Evolutionary conservation across 306 rosid species (phyloP), one percentile per base, ranked within the genome.

Genomic region (Dalbergia cochinchinensis): DNA sequence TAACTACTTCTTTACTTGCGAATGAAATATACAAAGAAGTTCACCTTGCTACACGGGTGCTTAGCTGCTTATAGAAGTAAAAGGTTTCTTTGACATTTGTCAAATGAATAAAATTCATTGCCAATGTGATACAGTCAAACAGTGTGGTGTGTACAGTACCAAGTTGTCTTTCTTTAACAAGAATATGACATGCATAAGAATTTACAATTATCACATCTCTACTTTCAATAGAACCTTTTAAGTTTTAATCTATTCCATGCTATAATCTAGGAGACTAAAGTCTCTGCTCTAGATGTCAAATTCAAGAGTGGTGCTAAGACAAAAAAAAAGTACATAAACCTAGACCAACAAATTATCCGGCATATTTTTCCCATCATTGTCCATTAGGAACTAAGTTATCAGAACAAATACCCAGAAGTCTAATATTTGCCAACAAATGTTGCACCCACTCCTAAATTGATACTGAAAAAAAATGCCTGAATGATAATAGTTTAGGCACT

Each of bases 371-470:
- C 53, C 14, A 20, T 41, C 34, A 41, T 37, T 5, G 5, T 37
- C 41, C 41, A 37, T 37, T 37, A 37, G 5, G 41, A 37, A 37
- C 41, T 37, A 63, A 41, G 45, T 59, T 26, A 22, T 22, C 58
- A 31, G 26, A 74, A 22, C 44, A 26, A 74, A 37, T 74, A 74
- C 31, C 41, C 41, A 51, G 44, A 48, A 69, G 31, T 57, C 60
- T 42, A 68, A 12, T 45, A 31, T 19, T 44, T 16, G 62, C 39
- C 69, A 8, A 58, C 22, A 69, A 69, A 55, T 67, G 50, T 20
- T 60, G 73, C 20, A 48, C 41, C 73, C 34, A 44, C 41, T 73
- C 79, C 53, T 8, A 65, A 54, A 73, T 65, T 55, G 37, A 54
- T 55, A 31, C 59, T 1, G 2, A 26, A n/a, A 55, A 10, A 55